Conservation (phyloP, 768 basidiomycete species). For the Pleurotus tuoliensis region DNA sequence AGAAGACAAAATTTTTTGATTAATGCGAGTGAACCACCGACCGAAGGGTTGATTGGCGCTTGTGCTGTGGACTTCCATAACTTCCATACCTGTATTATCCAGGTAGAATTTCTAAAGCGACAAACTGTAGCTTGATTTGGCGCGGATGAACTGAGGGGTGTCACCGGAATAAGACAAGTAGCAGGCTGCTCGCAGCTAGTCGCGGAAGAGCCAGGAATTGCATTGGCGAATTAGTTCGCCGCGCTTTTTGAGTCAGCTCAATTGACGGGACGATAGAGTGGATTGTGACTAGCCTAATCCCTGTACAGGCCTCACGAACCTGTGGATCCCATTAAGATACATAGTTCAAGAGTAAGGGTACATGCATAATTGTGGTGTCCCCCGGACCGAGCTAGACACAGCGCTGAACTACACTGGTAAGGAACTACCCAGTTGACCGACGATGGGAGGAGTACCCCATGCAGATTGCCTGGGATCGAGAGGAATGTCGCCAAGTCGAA, state of each 20-base stretch:
- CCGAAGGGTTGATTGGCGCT: too few relatives aligned
- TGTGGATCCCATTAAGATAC: not conserved
- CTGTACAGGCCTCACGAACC: not conserved
- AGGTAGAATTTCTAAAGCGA: too few relatives aligned
- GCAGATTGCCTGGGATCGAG: not conserved
- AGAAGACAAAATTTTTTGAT: too few relatives aligned
- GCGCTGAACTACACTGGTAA: not conserved
- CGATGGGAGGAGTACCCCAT: not conserved
- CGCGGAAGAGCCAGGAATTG: not conserved
- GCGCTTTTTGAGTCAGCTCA: too few relatives aligned
- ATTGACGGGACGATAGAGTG: not conserved
- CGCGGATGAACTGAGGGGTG: too few relatives aligned
- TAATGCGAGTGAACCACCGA: too few relatives aligned
- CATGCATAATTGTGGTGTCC: not conserved
- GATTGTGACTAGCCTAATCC: not conserved
- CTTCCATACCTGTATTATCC: too few relatives aligned
- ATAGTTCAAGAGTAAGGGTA: not conserved
- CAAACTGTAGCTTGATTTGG: too few relatives aligned
- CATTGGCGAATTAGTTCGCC: not conserved
- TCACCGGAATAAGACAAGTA: not conserved
- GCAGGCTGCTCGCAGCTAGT: constrained; percentile 1
- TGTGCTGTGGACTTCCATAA: too few relatives aligned
- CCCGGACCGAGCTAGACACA: not conserved
- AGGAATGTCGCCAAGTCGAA: not conserved
- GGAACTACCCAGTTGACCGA: too few relatives aligned